phyloP scores from a whole-genome alignment of 495 filamentous ascomycete genomes.

The Neurospora sp. region DNA sequence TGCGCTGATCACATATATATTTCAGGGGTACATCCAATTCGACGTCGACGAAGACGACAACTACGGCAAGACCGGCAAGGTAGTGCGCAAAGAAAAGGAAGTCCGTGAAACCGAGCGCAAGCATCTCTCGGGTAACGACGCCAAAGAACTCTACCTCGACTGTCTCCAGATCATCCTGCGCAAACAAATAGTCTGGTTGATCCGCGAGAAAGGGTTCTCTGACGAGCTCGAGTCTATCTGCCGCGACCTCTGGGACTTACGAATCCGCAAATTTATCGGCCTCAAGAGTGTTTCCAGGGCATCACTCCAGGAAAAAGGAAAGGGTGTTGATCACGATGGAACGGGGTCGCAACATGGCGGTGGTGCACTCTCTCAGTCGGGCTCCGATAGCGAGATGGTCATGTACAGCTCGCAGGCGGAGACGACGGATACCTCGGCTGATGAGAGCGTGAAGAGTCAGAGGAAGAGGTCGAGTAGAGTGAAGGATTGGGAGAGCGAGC shows the following conservation, averaged over 20 bases:
- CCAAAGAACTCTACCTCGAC: conserved; percentile 69
- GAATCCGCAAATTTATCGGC: conserved; percentile 29
- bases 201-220: conserved; percentile 29
- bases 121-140: conserved; percentile 53
- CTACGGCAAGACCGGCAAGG: conserved; percentile 53
- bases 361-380: neutral
- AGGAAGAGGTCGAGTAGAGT: conserved; percentile 3
- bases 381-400: conserved; percentile 6
- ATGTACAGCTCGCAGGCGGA: conserved; percentile 33
- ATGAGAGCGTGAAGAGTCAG: neutral
- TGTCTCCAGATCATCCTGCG: conserved; percentile 66
- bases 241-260: conserved; percentile 41
- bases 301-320: neutral
- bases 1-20: neutral
- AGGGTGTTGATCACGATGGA: neutral
- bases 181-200: conserved; percentile 33
- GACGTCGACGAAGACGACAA: conserved; percentile 66
- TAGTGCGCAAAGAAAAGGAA: conserved; percentile 33
- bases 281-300: conserved; percentile 11
- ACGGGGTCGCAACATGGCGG: conserved; percentile 3
- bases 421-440: neutral
- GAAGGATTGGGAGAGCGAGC: conserved; percentile 14
- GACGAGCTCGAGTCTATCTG: conserved; percentile 39
- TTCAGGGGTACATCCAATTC: conserved; percentile 40
- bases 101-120: conserved; percentile 45